phyloP scores from a whole-genome alignment of 371 early-diverging fungal genomes.

The Mucor irregularis region DNA sequence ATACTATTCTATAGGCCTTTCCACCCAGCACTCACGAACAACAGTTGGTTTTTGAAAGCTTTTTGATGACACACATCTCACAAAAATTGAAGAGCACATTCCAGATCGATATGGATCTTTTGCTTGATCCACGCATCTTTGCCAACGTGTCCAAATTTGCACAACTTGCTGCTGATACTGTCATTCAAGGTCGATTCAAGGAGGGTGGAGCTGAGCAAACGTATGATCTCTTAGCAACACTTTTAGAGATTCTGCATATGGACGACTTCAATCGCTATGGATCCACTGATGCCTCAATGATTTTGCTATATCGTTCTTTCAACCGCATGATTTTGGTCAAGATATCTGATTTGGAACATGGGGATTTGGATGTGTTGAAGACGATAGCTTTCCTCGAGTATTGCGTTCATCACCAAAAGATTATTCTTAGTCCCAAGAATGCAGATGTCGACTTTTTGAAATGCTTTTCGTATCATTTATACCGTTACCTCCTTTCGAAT shows the following conservation, averaged over 20 bases:
- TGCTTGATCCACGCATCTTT: conserved; percentile 48
- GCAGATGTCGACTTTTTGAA: conserved; percentile 67
- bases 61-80: conserved; percentile 57
- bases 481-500: conserved; percentile 48
- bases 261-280: conserved; percentile 28
- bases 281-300: conserved; percentile 19
- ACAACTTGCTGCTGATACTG: conserved; percentile 66
- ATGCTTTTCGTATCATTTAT: conserved; percentile 67
- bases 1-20: conserved; percentile 27
- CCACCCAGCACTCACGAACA: conserved; percentile 44
- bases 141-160: conserved; percentile 58
- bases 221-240: conserved; percentile 58
- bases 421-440: conserved; percentile 58
- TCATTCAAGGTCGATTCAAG: conserved; percentile 58
- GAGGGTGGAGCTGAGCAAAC: conserved; percentile 55
- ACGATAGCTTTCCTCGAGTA: conserved; percentile 58
- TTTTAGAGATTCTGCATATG: conserved; percentile 50
- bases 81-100: conserved; percentile 56
- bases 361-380: conserved; percentile 27
- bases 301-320: conserved; percentile 47
- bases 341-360: conserved; percentile 48
- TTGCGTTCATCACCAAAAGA: conserved; percentile 69
- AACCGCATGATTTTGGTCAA: conserved; percentile 64
- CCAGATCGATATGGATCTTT: conserved; percentile 43
- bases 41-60: conserved; percentile 55